Conservation (phyloP, 169 alveolate species). For the Besnoitia besnoiti region DNA sequence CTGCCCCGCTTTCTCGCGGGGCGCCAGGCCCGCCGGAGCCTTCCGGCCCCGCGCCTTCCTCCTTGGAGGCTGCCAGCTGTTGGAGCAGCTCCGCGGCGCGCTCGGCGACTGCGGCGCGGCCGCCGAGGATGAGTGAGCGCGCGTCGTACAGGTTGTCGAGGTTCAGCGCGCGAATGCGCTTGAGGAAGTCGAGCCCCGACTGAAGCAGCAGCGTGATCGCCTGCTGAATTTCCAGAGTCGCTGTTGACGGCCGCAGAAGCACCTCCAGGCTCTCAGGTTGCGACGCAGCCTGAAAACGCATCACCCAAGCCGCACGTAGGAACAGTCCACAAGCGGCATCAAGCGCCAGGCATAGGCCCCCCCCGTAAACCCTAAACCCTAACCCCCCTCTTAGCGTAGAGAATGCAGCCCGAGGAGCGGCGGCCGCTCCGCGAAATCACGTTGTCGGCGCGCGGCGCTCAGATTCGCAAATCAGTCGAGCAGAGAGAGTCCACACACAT, state of each 20-base stretch:
- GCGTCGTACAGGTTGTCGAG: conserved; percentile 35
- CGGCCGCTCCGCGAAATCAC: no score
- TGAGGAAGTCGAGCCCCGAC: conserved; percentile 40
- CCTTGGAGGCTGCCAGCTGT: background rate
- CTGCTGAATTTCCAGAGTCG: conserved; percentile 43
- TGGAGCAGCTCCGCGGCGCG: conserved; percentile 16
- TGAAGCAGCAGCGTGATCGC: conserved; percentile 46
- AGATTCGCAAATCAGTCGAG: no score
- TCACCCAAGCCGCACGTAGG: background rate
- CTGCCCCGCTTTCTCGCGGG: background rate
- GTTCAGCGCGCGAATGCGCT: background rate
- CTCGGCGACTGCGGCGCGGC: conserved; percentile 8
- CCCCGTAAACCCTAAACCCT: no score
- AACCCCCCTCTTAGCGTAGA: no score
- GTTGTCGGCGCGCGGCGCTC: no score
- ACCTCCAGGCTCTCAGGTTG: conserved; percentile 44
- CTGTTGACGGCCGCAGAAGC: conserved; percentile 29
- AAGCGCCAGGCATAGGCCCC: no score
- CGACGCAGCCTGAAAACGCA: background rate
- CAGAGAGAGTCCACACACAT: no score
- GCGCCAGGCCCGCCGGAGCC: background rate
- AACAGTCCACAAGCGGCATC: no score
- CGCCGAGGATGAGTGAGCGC: background rate
- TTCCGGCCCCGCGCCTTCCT: background rate
- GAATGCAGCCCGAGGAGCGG: no score